Evolutionary conservation across 2,329 filamentous ascomycete genomes (phyloP), one percentile per base, ranked within the genome.

Genomic region (Ceratocystis papillata): DNA sequence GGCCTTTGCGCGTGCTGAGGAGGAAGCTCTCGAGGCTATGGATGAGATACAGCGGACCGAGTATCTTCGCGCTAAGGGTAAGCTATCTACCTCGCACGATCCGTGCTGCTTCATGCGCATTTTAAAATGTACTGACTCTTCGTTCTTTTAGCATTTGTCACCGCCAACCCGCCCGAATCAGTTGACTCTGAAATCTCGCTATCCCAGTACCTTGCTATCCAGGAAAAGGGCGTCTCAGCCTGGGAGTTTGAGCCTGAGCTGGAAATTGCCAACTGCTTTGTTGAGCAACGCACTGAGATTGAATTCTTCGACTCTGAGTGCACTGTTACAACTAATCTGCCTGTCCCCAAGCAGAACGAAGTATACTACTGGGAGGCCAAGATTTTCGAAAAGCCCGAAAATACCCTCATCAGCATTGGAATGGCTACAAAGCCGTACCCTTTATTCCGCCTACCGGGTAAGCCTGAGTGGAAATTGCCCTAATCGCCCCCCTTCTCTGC

Each of bases 301-400:
- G 94, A 99, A 75, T 99, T 99, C 78, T 99, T 96, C 73, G 94
- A 99, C 76, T 94, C 91, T 1, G 94, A 96, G 75, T 97, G 93
- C 78, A 96, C 92, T 71, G 94, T 97, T 69, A 90, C 96, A 79
- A 95, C 89, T 79, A 99, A 99, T 72, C 77, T 99, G 50, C 94
- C 94, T 0, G 90, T 99, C 6, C 94, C 94, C 15, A 99, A 99
- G 74, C 94, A 99, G 74, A 99, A 99, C 73, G 94, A 99, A 73
- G 93, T 97, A 10, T 99, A 99, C 76, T 99, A 99, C 76, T 99
- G 94, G 94, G 94, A 99, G 76, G 89, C 92, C 66, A 99, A 99
- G 79, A 88, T 99, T 64, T 99, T 95, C 77, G 94, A 99, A 69
- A 97, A 97, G 77, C 91, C 94, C 3, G 94, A 97, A 69, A 85